phyloP scores from a whole-genome alignment of 2,329 filamentous ascomycete genomes.

The Hymenoscyphus salicellus region DNA sequence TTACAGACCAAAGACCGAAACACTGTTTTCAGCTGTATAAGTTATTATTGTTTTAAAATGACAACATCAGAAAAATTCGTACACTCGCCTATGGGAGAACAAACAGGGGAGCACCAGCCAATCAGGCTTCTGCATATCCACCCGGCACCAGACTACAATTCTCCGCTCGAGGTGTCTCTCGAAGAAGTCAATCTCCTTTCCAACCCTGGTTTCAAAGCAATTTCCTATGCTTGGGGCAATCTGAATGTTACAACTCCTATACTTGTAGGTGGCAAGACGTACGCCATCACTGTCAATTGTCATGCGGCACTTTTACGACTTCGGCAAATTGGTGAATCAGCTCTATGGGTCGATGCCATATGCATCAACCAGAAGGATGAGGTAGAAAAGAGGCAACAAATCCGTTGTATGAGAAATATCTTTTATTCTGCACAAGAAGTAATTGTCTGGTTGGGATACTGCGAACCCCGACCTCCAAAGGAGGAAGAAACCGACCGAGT shows the following conservation, averaged over 20 bases:
- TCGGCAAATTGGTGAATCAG: not conserved
- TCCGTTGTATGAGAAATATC: not conserved
- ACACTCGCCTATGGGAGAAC: not conserved
- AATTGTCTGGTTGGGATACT: not conserved
- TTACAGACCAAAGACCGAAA: too few relatives aligned
- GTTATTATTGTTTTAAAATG: not conserved
- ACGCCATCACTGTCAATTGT: not conserved
- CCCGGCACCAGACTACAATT: not conserved
- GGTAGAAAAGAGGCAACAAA: not conserved
- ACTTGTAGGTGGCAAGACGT: not conserved
- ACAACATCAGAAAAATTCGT: not conserved
- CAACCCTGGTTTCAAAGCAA: not conserved
- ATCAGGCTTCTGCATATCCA: not conserved
- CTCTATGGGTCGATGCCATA: not conserved
- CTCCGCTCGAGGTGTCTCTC: not conserved
- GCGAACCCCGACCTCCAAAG: not conserved
- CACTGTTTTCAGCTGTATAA: not conserved
- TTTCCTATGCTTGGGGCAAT: not conserved
- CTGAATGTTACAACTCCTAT: not conserved
- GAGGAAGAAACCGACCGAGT: not conserved
- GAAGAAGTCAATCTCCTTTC: not conserved
- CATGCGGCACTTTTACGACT: not conserved
- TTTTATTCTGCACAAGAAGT: not conserved
- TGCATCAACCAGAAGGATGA: not conserved
- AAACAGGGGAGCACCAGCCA: not conserved